Evolutionary conservation across 1,284 basidiomycete genomes (phyloP), one percentile per base, ranked within the genome.

Genomic region (Ceratorhiza oryzae-sativae): DNA sequence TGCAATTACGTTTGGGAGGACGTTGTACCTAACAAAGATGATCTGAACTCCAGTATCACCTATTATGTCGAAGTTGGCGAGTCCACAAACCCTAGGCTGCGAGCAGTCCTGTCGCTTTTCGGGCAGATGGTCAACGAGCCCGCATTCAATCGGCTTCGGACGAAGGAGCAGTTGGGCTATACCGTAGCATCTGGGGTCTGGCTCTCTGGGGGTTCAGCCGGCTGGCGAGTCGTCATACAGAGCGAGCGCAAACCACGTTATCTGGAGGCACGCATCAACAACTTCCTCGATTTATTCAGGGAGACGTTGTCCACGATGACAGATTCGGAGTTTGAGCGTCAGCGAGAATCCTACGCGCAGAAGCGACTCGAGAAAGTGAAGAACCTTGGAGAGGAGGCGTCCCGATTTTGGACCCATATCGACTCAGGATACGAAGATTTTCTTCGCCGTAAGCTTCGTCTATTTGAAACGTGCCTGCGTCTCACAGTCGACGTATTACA

Each of bases 141-240:
- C 0, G 87, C 91, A n/a, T 99, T 99, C 82, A 91, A 97, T 78
- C 84, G 91, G 42, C 86, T 99, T 48, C 90, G 97, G n/a, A 98
- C 97, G 1, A 90, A 95, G 80, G 95, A 99, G 80, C 97, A 99
- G 80, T 86, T 99, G 0, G 97, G 97, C 12, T 99, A 99, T 79
- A 86, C 97, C 60, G 94, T 95, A 48, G 86, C 83, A 59, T 76
- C 77, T 2, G 87, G 87, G 71, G 84, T 85, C 0, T 80, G 83
- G 42, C 87, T 86, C 30, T 89, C 90, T 12, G 83, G 86, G 1
- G 90, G 88, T 42, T 86, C 90, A 71, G 86, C 88, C 76, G 96
- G 95, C 10, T 82, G 97, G 76, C 87, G 93, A n/a, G 87, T 99
- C 67, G 83, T 96, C 8, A 87, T 99, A 34, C 97, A 99, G 82